These are phyloP conservation scores for Colletotrichum sp. DNA, from an alignment of 2,329 filamentous ascomycete species.

Conservation along the genomic window DNA sequence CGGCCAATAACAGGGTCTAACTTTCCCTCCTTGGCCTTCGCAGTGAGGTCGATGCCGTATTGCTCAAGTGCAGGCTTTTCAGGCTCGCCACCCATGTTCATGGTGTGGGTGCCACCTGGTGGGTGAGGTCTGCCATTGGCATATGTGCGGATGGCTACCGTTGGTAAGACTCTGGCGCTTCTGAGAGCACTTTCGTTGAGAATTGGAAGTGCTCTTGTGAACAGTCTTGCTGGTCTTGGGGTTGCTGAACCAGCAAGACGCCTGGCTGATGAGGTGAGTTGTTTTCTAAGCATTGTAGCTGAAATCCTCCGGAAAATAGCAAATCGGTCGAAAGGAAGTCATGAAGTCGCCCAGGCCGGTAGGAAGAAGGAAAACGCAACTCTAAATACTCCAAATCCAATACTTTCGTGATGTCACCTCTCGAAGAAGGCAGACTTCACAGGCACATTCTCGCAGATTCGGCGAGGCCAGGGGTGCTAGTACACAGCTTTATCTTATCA, in stretches of 20 bases:
- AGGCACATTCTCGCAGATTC: constrained; percentile 47
- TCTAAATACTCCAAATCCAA: neutral
- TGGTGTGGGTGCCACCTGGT: constrained; percentile 90
- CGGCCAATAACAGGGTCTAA: constrained; percentile 95
- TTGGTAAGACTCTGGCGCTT: constrained; percentile 39
- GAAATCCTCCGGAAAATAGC: neutral
- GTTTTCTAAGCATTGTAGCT: constrained; percentile 43
- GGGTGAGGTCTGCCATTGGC: constrained; percentile 81
- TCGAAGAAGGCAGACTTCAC: constrained; percentile 10
- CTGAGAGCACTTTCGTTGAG: neutral
- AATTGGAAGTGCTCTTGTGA: constrained; percentile 4
- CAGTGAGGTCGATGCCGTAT: constrained; percentile 90
- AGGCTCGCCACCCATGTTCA: constrained; percentile 79
- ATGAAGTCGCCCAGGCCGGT: neutral
- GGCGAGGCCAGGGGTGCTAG: constrained; percentile 17
- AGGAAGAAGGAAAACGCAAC: neutral
- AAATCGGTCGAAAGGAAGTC: neutral
- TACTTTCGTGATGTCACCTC: constrained; percentile 4
- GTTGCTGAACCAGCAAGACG: constrained; percentile 36
- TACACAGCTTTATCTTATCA: constrained; percentile 28
- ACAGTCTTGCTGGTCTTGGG: constrained; percentile 29
- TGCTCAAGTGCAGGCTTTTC: constrained; percentile 90
- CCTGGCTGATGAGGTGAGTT: constrained; percentile 42
- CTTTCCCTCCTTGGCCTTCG: constrained; percentile 83
- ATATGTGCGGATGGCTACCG: constrained; percentile 55